These are phyloP conservation scores for Priceomyces haplophilus DNA, from an alignment of 805 yeast genomes.

Conservation along the genomic window DNA sequence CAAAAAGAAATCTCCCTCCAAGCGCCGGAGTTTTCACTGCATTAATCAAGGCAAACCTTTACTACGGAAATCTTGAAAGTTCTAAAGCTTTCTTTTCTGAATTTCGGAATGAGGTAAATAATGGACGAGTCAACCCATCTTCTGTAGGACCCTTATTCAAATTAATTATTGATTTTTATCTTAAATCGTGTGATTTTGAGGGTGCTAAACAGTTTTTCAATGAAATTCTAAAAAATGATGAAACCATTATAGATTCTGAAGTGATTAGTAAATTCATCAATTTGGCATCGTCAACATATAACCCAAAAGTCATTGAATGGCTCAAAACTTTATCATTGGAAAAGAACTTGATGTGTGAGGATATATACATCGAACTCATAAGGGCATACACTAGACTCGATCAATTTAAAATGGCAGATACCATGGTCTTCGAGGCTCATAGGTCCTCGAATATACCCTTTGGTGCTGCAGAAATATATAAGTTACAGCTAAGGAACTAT, in stretches of 20 bases:
- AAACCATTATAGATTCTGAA: conserved; percentile 12
- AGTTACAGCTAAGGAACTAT: conserved; percentile 28
- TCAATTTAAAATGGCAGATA: conserved; percentile 33
- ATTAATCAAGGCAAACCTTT: conserved; percentile 41
- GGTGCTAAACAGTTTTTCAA: conserved; percentile 27
- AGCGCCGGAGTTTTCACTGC: conserved; percentile 42
- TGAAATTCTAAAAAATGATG: conserved; percentile 18
- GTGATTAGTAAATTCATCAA: conserved; percentile 17
- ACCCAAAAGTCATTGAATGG: conserved; percentile 18
- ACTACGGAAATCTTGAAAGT: conserved; percentile 31
- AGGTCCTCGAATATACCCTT: conserved; percentile 26
- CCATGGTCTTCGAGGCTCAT: conserved; percentile 30
- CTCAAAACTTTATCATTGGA: conserved; percentile 17
- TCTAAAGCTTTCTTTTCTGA: conserved; percentile 25
- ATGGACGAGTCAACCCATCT: conserved; percentile 10
- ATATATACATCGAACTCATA: conserved; percentile 25
- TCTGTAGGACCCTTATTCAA: conserved; percentile 25
- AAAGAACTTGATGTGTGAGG: conserved; percentile 18
- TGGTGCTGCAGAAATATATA: conserved; percentile 23
- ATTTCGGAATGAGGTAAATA: conserved; percentile 18
- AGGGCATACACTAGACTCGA: conserved; percentile 28
- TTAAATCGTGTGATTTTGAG: conserved; percentile 23
- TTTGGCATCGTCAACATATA: conserved; percentile 20
- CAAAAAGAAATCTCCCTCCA: conserved; percentile 47
- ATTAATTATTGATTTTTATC: conserved; percentile 25